Evolutionary conservation across 2,329 filamentous ascomycete genomes (phyloP).

Genomic region (Blastomyces parvus): DNA sequence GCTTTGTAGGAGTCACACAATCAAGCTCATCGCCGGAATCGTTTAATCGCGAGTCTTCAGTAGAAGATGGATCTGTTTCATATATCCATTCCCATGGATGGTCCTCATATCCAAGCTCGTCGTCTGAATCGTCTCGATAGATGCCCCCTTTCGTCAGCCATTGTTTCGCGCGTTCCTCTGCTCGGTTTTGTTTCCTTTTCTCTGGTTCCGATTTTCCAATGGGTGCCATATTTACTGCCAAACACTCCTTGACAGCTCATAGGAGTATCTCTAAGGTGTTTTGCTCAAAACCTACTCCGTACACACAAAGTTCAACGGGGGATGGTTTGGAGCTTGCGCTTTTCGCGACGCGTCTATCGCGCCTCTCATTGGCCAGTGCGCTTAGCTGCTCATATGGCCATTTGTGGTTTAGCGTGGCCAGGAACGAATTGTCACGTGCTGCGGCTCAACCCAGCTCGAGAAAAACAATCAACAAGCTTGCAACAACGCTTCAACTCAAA

Average conservation of each 20-base stretch:
- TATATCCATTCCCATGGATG: conserved; percentile 75
- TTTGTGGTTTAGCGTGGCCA: neutral
- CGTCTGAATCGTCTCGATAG: conserved; percentile 70
- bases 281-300: no score
- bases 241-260: neutral
- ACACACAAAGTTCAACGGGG: neutral
- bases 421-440: conserved; percentile 1
- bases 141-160: conserved; percentile 54
- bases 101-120: conserved; percentile 68
- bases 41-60: conserved; percentile 14
- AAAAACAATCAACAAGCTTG: conserved; percentile 6
- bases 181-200: conserved; percentile 14
- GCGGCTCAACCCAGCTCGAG: neutral
- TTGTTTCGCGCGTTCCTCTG: conserved; percentile 34
- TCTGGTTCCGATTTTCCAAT: conserved; percentile 13
- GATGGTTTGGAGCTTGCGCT: neutral
- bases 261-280: neutral
- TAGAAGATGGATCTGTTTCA: conserved; percentile 26
- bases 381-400: neutral
- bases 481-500: neutral
- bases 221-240: conserved; percentile 20
- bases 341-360: conserved; percentile 3
- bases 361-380: conserved; percentile 5
- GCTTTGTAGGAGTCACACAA: conserved; percentile 7
- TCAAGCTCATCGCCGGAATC: conserved; percentile 13